Conservation (phyloP, 176 grass and related monocot genomes). For the Poa annua region DNA sequence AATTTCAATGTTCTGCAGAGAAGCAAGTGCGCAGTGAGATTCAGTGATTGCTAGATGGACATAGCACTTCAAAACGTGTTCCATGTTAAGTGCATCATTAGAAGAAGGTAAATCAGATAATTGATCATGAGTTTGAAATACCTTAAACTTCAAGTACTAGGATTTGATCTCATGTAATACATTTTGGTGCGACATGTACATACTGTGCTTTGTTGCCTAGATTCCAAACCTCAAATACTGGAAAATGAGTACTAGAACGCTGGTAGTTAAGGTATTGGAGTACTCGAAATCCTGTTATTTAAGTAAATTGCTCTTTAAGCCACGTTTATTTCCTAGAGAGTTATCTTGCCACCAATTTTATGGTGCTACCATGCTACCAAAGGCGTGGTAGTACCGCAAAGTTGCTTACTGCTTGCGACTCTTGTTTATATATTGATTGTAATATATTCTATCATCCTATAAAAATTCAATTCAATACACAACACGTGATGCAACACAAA, state of each 20-base stretch:
- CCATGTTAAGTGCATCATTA: conserved; percentile 8
- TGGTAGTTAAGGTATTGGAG: background rate
- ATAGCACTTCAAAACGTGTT: conserved; percentile 31
- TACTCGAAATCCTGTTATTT: conserved; percentile 2
- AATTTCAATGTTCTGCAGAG: conserved; percentile 11
- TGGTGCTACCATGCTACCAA: conserved; percentile 8
- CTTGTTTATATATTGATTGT: background rate
- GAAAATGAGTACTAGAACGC: background rate
- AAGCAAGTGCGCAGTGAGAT: conserved; percentile 7
- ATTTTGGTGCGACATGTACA: background rate
- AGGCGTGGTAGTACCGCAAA: background rate
- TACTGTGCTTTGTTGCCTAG: background rate
- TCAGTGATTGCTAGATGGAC: conserved; percentile 38
- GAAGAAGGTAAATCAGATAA: conserved; percentile 46
- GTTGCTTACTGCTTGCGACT: background rate
- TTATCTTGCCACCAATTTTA: conserved; percentile 22
- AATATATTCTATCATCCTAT: background rate
- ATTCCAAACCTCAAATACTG: background rate
- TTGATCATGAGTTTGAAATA: background rate
- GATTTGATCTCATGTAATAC: conserved; percentile 2
- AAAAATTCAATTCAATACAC: background rate
- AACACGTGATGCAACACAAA: background rate
- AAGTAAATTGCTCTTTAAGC: conserved; percentile 1
- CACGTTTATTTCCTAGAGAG: background rate
- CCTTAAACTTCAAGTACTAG: background rate